Evolutionary conservation across 2,329 filamentous ascomycete genomes (phyloP).

Genomic region (Xylariaceae sp.): DNA sequence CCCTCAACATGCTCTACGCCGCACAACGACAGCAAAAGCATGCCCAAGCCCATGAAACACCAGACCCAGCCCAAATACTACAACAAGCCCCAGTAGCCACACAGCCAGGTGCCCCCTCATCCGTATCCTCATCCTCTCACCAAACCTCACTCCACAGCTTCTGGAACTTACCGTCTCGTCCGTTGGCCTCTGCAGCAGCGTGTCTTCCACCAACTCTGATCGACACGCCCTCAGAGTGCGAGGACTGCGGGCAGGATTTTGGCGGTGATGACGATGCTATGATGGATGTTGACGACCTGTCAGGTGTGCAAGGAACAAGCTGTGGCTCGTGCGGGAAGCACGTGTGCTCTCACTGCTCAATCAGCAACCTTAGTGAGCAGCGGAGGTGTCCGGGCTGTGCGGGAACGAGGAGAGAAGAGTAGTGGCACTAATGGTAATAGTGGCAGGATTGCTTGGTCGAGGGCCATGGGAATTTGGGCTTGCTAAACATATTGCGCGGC

Average conservation of each 20-base stretch:
- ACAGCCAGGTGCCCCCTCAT: constrained; percentile 7
- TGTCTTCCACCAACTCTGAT: constrained; percentile 20
- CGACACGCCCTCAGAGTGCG: constrained; percentile 50
- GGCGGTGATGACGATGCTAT: constrained; percentile 32
- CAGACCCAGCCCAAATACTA: constrained; percentile 12
- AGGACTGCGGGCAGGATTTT: constrained; percentile 55
- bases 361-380: constrained; percentile 62
- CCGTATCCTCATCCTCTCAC: constrained; percentile 23
- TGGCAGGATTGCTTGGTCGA: constrained; percentile 3
- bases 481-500: neutral
- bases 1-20: constrained; percentile 62
- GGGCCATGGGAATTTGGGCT: constrained; percentile 23
- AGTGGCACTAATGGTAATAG: neutral
- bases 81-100: constrained; percentile 21
- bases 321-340: constrained; percentile 60
- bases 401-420: constrained; percentile 41
- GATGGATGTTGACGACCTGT: constrained; percentile 45
- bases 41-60: constrained; percentile 12
- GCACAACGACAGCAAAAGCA: constrained; percentile 50
- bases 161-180: constrained; percentile 59
- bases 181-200: constrained; percentile 38
- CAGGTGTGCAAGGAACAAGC: constrained; percentile 43
- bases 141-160: constrained; percentile 66
- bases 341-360: constrained; percentile 65
- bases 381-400: constrained; percentile 61